These are phyloP conservation scores for Pholiota adiposa DNA, from an alignment of 1,284 basidiomycete species.

Conservation along the genomic window DNA sequence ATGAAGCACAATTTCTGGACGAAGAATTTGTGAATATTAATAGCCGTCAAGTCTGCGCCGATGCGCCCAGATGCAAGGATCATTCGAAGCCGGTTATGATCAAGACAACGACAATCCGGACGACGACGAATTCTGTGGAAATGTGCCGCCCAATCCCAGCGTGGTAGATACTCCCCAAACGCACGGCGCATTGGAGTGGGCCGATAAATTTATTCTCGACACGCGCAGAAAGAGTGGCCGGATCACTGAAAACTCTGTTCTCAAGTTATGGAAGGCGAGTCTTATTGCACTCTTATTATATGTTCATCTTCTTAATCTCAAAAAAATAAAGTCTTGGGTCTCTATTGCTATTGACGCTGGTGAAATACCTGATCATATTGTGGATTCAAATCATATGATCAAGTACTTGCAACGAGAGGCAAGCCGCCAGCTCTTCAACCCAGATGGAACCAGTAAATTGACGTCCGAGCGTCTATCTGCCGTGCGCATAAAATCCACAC, in stretches of 20 bases:
- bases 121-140: too few species aligned
- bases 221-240: constrained; percentile 9
- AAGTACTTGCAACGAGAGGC: constrained; percentile 13
- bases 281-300: background rate
- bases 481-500: constrained; percentile 4
- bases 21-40: too few species aligned
- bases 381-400: constrained; percentile 14
- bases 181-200: constrained; percentile 8
- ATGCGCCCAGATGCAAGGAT: too few species aligned
- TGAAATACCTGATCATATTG: constrained; percentile 6
- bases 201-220: constrained; percentile 13
- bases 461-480: constrained; percentile 2
- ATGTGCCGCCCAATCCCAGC: too few species aligned
- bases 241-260: constrained; percentile 12
- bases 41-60: too few species aligned
- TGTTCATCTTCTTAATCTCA: background rate
- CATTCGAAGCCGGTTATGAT: too few species aligned
- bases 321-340: constrained; percentile 3
- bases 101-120: too few species aligned
- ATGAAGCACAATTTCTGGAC: too few species aligned
- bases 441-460: constrained; percentile 3
- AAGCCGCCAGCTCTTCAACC: constrained; percentile 10
- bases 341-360: constrained; percentile 5
- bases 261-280: constrained; percentile 12
- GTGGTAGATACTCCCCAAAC: constrained; percentile 1